Base-by-base conservation (phyloP, 164 flowering plant species). In the Tetrastigma voinierianum region DNA sequence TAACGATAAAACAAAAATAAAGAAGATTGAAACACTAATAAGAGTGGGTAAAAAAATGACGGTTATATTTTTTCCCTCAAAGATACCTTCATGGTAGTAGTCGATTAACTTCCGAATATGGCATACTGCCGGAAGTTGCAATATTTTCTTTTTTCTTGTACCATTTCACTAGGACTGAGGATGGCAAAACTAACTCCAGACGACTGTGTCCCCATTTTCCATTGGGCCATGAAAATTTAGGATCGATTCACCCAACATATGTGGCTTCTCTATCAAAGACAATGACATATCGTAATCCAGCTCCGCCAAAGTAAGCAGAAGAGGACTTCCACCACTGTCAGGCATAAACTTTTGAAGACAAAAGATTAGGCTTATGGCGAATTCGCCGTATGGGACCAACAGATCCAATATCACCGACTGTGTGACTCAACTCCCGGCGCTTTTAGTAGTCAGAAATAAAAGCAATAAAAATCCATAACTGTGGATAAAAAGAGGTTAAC, bases 101-200 rank as follows among this genome's bases (percentile, higher is more conserved):
- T n/a, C n/a, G n/a, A n/a, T n/a, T n/a, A n/a, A n/a, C n/a, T n/a
- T n/a, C n/a, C n/a, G n/a, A n/a, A n/a, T n/a, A n/a, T n/a, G n/a
- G n/a, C n/a, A n/a, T n/a, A n/a, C n/a, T n/a, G n/a, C n/a, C n/a
- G n/a, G n/a, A n/a, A n/a, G n/a, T n/a, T n/a, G n/a, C n/a, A n/a
- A n/a, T n/a, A n/a, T n/a, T n/a, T n/a, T n/a, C n/a, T n/a, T n/a
- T n/a, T 96, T 74, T 77, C 90, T 23, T 79, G 76, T 23, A 93
- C 99, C 81, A 73, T 84, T 76, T 87, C 84, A 69, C 77, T 84
- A n/a, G 57, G 99, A 89, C 76, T 90, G 85, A 11, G 86, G 70
- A 68, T 57, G n/a, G 76, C 56, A 43, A 77, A 71, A 67, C 75
- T 79, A 56, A 84, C 58, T 66, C 69, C 78, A 67, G 51, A 17